Conservation (phyloP, 306 rosid species). For the Quercus robur region DNA sequence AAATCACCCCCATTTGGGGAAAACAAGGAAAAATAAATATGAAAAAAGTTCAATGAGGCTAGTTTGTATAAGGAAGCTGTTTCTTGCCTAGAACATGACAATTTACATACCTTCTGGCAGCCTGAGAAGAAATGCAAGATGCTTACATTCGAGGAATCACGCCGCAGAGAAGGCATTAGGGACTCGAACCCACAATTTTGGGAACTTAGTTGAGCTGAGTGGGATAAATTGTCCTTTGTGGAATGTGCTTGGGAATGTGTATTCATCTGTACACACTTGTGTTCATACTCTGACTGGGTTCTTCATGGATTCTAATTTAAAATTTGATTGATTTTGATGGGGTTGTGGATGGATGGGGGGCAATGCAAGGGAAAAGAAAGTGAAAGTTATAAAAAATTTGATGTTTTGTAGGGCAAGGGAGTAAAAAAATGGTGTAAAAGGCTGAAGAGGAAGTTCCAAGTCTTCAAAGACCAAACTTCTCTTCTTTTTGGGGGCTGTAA, state of each 20-base stretch:
- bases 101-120: conserved; percentile 25
- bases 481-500: conserved; percentile 42
- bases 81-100: conserved; percentile 22
- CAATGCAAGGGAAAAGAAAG: neutral
- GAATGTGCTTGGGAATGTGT: conserved; percentile 38
- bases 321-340: conserved; percentile 56
- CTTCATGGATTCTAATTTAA: conserved; percentile 41
- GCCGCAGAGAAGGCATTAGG: conserved; percentile 7
- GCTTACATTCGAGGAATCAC: conserved; percentile 12
- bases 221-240: conserved; percentile 11
- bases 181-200: conserved; percentile 59
- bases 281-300: conserved; percentile 69
- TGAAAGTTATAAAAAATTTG: too few species aligned
- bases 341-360: conserved; percentile 32
- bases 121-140: conserved; percentile 29
- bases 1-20: conserved; percentile 13
- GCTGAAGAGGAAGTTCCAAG: conserved; percentile 30
- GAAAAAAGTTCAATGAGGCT: conserved; percentile 17
- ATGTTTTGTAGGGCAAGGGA: neutral
- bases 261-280: conserved; percentile 40
- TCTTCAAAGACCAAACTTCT: conserved; percentile 28
- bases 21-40: neutral
- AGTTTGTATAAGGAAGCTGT: conserved; percentile 29
- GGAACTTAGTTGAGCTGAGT: conserved; percentile 30
- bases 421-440: neutral